A percentile compares a stretch with the other conserved stretches of the same genome.
These are phyloP conservation scores for Alliaria petiolata DNA, from an alignment of 345 rosid genomes.

Conservation along the genomic window DNA sequence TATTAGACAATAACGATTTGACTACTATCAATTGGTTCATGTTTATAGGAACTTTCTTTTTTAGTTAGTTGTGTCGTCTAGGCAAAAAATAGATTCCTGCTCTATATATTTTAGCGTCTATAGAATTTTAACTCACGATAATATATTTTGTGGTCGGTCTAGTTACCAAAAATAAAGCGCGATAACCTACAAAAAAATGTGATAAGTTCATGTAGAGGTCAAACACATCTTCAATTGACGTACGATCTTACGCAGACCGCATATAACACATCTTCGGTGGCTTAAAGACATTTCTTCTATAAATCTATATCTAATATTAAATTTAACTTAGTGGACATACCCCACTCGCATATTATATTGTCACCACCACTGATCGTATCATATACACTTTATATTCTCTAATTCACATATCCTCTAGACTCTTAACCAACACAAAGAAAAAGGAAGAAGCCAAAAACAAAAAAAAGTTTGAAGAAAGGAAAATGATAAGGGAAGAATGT, in stretches of 20 bases:
- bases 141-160: not conserved
- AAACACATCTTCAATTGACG: conserved; percentile 27
- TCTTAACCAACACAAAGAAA: conserved; percentile 19
- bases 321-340: conserved; percentile 55
- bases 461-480: not conserved
- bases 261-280: conserved; percentile 27
- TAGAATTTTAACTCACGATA: not conserved
- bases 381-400: conserved; percentile 40
- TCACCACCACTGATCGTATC: conserved; percentile 42
- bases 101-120: too few relatives aligned
- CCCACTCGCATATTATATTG: conserved; percentile 56
- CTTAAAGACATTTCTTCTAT: conserved; percentile 22
- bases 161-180: not conserved
- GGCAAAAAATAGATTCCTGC: not conserved
- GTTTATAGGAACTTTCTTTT: too few relatives aligned
- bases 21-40: not conserved
- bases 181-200: not conserved
- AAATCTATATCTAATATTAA: conserved; percentile 23
- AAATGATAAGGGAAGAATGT: conserved; percentile 52
- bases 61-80: too few relatives aligned
- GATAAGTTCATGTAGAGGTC: conserved; percentile 25
- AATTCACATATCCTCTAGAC: conserved; percentile 20
- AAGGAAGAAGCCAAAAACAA: not conserved
- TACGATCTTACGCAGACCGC: conserved; percentile 37
- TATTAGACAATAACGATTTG: too few relatives aligned